Percentiles rank a stretch among this genome's conserved stretches.
Evolutionary conservation across 23 red algal genomes (phyloP).

Genomic region (Pyropia haitanensis): DNA sequence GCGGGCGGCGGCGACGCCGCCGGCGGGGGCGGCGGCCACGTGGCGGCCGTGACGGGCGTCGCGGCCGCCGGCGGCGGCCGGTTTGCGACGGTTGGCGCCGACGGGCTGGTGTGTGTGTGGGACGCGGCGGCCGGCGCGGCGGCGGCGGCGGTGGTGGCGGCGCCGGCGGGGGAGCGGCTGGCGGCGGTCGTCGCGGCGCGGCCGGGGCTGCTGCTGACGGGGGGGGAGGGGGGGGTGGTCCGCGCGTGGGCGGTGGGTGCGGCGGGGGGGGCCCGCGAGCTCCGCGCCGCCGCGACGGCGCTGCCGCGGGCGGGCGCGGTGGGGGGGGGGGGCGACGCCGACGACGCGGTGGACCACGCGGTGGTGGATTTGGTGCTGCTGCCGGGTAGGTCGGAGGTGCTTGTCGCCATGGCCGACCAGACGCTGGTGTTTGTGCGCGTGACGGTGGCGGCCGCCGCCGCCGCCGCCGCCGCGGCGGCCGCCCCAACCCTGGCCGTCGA

Average conservation of each 20-base stretch:
- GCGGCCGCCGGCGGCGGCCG: conserved; percentile 3
- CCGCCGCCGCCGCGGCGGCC: neutral
- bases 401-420: conserved; percentile 33
- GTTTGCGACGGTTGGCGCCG: conserved; percentile 10
- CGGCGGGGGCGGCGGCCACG: too few species aligned
- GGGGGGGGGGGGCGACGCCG: too few species aligned
- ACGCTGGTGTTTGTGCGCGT: conserved; percentile 22
- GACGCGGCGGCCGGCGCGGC: neutral
- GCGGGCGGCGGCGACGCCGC: too few species aligned
- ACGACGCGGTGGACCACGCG: too few species aligned
- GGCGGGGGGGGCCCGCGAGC: neutral
- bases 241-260: neutral
- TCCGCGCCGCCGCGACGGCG: too few species aligned
- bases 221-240: conserved; percentile 11
- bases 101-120: conserved; percentile 23
- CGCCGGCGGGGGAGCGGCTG: conserved; percentile 2
- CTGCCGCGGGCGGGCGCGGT: too few species aligned
- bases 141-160: conserved; percentile 2
- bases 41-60: conserved; percentile 16
- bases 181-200: conserved; percentile 7
- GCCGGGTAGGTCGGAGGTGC: neutral
- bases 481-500: neutral
- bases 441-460: neutral
- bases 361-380: neutral
- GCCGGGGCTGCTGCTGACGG: neutral